phyloP scores from a whole-genome alignment of 495 filamentous ascomycete species.

The Sporormia fimetaria region DNA sequence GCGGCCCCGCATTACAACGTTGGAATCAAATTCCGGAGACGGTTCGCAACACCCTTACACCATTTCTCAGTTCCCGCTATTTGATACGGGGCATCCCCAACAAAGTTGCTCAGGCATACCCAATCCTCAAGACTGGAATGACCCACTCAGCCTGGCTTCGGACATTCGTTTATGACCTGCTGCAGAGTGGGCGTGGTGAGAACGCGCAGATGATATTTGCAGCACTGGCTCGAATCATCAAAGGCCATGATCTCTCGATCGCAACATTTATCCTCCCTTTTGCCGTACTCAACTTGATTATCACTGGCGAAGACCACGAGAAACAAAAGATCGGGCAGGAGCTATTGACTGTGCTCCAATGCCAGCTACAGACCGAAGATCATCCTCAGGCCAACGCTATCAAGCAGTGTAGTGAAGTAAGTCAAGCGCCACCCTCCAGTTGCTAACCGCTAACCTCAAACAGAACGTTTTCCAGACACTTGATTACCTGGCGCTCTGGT shows the following conservation, averaged over 20 bases:
- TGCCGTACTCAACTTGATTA: conserved; percentile 63
- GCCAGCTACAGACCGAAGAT: conserved; percentile 45
- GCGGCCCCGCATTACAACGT: conserved; percentile 48
- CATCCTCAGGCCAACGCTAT: conserved; percentile 51
- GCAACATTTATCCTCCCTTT: conserved; percentile 80
- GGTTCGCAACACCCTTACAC: conserved; percentile 66
- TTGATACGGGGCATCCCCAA: conserved; percentile 43
- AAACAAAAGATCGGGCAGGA: conserved; percentile 58
- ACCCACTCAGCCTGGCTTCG: conserved; percentile 75
- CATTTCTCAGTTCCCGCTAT: conserved; percentile 77
- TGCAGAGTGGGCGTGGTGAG: conserved; percentile 57
- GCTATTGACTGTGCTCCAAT: conserved; percentile 53
- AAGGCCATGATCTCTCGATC: conserved; percentile 70
- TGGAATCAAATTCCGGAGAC: conserved; percentile 67
- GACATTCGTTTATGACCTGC: conserved; percentile 64
- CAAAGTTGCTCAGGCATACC: conserved; percentile 52
- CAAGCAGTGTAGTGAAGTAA: conserved; percentile 73
- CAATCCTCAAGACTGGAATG: conserved; percentile 53
- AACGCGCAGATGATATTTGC: conserved; percentile 65
- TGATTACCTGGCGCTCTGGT: conserved; percentile 83
- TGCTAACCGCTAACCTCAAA: conserved; percentile 5
- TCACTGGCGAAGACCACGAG: conserved; percentile 55
- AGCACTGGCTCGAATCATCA: conserved; percentile 67
- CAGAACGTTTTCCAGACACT: conserved; percentile 82
- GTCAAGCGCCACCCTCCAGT: conserved; percentile 10